Evolutionary conservation across 192 early-diverging fungal species (phyloP).

Genomic region (Coemansia nantahalensis): DNA sequence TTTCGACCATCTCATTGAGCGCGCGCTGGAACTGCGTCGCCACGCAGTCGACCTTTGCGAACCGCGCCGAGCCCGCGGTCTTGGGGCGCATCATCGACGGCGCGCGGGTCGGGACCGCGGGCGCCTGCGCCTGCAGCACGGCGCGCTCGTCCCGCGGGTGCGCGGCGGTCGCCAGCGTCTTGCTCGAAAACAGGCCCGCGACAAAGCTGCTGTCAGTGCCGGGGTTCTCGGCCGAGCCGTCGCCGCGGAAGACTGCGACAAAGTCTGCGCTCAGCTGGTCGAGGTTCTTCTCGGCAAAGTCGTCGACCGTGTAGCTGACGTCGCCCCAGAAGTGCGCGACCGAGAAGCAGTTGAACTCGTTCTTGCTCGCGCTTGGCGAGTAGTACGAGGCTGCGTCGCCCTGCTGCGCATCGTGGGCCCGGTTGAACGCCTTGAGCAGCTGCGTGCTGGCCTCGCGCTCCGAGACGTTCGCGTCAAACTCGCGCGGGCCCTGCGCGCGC

Average conservation of each 20-base stretch:
- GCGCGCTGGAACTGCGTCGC: constrained; percentile 67
- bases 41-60: constrained; percentile 60
- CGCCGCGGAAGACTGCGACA: constrained; percentile 78
- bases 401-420: constrained; percentile 34
- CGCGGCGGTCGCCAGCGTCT: constrained; percentile 68
- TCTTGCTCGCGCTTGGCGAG: constrained; percentile 48
- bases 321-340: constrained; percentile 51
- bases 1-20: constrained; percentile 63
- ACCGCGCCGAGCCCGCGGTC: constrained; percentile 53
- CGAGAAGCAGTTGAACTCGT: constrained; percentile 51
- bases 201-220: constrained; percentile 74
- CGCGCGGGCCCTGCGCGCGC: constrained; percentile 19
- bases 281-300: constrained; percentile 76
- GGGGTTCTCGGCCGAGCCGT: constrained; percentile 46
- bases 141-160: constrained; percentile 75
- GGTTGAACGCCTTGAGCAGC: constrained; percentile 49
- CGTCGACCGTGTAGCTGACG: constrained; percentile 71
- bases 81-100: constrained; percentile 62
- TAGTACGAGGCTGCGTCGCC: constrained; percentile 42
- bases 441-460: constrained; percentile 47
- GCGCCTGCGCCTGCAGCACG: constrained; percentile 74
- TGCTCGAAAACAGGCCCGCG: constrained; percentile 72
- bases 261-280: constrained; percentile 82
- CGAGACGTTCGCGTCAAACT: constrained; percentile 34
- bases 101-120: constrained; percentile 65